A percentile compares a stretch with the other conserved stretches of the same genome.
Evolutionary conservation across 495 filamentous ascomycete species (phyloP).

Genomic region (Letharia columbiana): DNA sequence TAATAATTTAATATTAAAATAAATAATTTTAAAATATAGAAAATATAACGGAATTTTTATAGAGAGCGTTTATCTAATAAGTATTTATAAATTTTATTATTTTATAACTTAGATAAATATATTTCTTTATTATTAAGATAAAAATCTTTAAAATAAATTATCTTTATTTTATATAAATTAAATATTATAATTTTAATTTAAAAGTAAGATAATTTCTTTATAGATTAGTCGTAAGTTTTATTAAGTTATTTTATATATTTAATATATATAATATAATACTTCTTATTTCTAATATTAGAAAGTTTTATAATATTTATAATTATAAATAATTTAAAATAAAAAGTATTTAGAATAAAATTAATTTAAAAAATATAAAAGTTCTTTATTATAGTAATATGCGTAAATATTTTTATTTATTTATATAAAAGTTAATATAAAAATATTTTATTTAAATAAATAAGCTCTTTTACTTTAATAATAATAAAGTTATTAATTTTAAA

Average conservation of each 20-base stretch:
- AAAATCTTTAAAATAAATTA: neutral
- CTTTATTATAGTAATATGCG: neutral
- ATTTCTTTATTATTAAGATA: no score
- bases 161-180: neutral
- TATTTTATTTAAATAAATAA: neutral
- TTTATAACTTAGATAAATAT: no score
- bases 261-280: neutral
- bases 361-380: neutral
- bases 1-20: no score
- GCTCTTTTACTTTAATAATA: neutral
- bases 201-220: neutral
- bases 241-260: neutral
- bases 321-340: neutral
- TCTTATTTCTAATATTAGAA: no score
- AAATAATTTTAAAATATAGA: no score
- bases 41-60: no score
- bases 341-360: neutral
- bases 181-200: neutral
- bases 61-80: no score
- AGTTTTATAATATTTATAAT: neutral
- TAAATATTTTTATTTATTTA: neutral
- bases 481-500: neutral
- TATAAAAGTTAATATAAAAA: neutral
- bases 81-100: no score
- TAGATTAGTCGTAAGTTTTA: neutral